phyloP scores from a whole-genome alignment of 305 asterid genomes.

The Petunia hybrid region DNA sequence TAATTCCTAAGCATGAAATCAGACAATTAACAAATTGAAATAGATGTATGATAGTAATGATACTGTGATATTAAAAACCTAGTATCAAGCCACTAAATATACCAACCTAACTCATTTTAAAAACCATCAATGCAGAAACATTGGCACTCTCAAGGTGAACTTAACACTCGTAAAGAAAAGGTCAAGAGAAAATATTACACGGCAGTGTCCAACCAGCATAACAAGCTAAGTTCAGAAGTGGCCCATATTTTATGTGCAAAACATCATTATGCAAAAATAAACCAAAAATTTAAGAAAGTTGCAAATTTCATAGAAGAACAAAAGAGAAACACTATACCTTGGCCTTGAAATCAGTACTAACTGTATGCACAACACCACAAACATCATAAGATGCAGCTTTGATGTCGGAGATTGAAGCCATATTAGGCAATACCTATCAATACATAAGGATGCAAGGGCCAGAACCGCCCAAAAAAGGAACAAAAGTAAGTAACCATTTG shows the following conservation, averaged over 20 bases:
- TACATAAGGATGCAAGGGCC: slow-evolving; percentile 19
- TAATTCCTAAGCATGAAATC: neutral
- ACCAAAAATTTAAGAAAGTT: slow-evolving; percentile 9
- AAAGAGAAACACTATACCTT: slow-evolving; percentile 55
- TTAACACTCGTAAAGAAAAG: neutral
- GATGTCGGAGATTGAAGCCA: slow-evolving; percentile 87
- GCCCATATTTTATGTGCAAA: slow-evolving; percentile 19
- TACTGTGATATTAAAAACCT: neutral
- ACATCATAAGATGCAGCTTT: slow-evolving; percentile 85
- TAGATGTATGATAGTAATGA: neutral
- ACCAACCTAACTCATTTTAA: slow-evolving; percentile 25
- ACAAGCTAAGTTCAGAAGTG: slow-evolving; percentile 7
- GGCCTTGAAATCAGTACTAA: slow-evolving; percentile 70
- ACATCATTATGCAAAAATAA: neutral
- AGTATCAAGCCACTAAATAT: slow-evolving; percentile 2
- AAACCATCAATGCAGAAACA: neutral
- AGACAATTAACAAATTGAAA: neutral
- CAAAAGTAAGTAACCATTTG: slow-evolving; percentile 33
- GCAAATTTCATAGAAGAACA: slow-evolving; percentile 13
- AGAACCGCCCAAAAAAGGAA: slow-evolving; percentile 20
- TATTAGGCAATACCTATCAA: slow-evolving; percentile 86
- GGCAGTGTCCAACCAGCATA: slow-evolving; percentile 9
- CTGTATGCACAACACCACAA: slow-evolving; percentile 78
- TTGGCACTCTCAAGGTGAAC: neutral
- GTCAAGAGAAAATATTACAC: neutral